Conservation (phyloP, 345 rosid species). For the Salix caprea region DNA sequence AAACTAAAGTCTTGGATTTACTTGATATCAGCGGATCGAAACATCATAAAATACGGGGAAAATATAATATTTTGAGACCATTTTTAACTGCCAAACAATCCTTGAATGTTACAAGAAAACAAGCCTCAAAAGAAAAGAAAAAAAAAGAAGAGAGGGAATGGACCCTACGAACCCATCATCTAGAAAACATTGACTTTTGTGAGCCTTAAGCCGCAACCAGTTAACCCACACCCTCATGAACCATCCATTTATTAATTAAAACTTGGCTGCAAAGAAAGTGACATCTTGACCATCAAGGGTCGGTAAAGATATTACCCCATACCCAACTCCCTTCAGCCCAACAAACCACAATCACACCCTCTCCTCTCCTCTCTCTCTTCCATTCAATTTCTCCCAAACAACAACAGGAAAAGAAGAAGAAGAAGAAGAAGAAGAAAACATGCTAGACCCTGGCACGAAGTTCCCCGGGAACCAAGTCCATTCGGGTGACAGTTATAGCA, state of each 20-base stretch:
- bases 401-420: background rate
- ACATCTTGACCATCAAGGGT: background rate
- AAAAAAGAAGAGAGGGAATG: background rate
- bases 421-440: background rate
- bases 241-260: background rate
- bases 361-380: background rate
- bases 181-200: slow-evolving; percentile 35
- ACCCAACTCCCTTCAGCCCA: background rate
- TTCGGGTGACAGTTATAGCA: slow-evolving; percentile 6
- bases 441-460: slow-evolving; percentile 36
- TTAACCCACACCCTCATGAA: background rate
- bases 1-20: no score
- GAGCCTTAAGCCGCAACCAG: background rate
- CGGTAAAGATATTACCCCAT: background rate
- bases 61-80: no score
- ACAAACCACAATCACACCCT: background rate
- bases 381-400: background rate
- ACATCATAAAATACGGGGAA: no score
- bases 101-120: no score
- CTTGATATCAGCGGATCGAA: no score
- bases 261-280: background rate
- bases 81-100: no score
- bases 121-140: no score
- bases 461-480: slow-evolving; percentile 18
- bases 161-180: slow-evolving; percentile 13